These are phyloP conservation scores for Pythium plurisporium DNA, from an alignment of 352 stramenopile genomes.

Conservation along the genomic window DNA sequence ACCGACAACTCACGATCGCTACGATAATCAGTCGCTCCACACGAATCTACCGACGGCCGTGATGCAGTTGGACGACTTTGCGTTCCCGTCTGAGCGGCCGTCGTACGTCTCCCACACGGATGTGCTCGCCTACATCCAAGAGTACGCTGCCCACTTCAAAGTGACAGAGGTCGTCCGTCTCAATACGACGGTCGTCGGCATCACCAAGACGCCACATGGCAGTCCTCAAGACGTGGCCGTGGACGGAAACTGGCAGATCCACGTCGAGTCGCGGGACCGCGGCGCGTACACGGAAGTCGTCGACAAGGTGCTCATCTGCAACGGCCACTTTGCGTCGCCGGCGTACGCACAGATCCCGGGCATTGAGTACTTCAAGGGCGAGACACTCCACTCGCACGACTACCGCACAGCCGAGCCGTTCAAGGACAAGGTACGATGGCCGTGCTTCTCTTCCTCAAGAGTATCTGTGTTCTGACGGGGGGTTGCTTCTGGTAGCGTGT, in stretches of 20 bases:
- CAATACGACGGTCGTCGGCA: constrained; percentile 43
- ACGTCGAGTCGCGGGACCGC: constrained; percentile 30
- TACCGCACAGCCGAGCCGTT: constrained; percentile 23
- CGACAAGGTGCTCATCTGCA: constrained; percentile 75
- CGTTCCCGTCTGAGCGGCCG: constrained; percentile 45
- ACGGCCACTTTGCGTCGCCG: constrained; percentile 70
- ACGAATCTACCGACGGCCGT: constrained; percentile 76
- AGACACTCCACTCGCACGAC: constrained; percentile 29
- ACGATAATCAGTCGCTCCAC: constrained; percentile 74
- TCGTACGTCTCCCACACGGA: constrained; percentile 62
- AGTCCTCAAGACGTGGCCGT: not conserved
- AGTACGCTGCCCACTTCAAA: constrained; percentile 51
- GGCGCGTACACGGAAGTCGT: constrained; percentile 57
- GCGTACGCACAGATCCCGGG: constrained; percentile 43
- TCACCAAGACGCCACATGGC: constrained; percentile 29
- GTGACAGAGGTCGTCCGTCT: constrained; percentile 48
- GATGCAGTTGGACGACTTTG: constrained; percentile 72
- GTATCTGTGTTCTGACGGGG: not conserved
- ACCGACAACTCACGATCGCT: no score
- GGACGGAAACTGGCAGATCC: constrained; percentile 30
- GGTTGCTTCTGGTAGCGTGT: constrained; percentile 31
- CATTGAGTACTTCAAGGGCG: constrained; percentile 39
- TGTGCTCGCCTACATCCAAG: constrained; percentile 67
- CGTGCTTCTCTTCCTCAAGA: not conserved
- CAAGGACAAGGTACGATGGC: constrained; percentile 17